phyloP scores from a whole-genome alignment of 2,329 filamentous ascomycete species.

The Leptographium flavum region DNA sequence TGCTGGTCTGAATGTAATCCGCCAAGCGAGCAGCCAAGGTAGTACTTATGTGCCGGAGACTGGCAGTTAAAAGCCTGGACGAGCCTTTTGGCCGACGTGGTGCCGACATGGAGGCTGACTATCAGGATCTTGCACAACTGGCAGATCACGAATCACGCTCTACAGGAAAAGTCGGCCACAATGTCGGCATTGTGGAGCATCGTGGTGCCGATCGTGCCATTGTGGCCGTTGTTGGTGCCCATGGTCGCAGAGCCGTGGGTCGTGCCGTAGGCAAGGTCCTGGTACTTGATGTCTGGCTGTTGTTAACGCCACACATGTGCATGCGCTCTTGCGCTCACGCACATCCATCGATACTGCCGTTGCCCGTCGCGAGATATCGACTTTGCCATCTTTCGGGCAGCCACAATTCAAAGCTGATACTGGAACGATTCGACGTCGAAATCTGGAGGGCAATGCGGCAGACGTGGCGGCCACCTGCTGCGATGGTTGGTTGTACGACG shows the following conservation, averaged over 20 bases:
- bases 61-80: conserved; percentile 30
- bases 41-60: conserved; percentile 31
- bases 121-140: too few relatives aligned
- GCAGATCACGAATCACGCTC: conserved; percentile 13
- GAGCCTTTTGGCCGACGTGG: conserved; percentile 32
- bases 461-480: conserved; percentile 9
- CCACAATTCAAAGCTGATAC: conserved; percentile 32
- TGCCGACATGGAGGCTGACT: conserved; percentile 27
- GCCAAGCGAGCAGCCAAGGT: conserved; percentile 43
- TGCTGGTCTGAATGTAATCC: conserved; percentile 19
- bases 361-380: conserved; percentile 31
- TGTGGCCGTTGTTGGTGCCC: conserved; percentile 36
- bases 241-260: conserved; percentile 30
- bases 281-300: conserved; percentile 26
- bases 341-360: conserved; percentile 34
- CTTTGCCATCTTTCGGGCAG: conserved; percentile 29
- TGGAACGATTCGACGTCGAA: conserved; percentile 21
- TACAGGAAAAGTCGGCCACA: conserved; percentile 21
- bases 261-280: conserved; percentile 29
- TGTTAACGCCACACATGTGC: too few relatives aligned
- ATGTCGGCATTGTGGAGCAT: conserved; percentile 23
- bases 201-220: conserved; percentile 22
- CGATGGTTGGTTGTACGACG: conserved; percentile 4
- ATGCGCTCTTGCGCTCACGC: background rate
- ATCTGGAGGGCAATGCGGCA: conserved; percentile 17